phyloP scores from a whole-genome alignment of 106 monocot genomes.

The Apostasia ramifera region DNA sequence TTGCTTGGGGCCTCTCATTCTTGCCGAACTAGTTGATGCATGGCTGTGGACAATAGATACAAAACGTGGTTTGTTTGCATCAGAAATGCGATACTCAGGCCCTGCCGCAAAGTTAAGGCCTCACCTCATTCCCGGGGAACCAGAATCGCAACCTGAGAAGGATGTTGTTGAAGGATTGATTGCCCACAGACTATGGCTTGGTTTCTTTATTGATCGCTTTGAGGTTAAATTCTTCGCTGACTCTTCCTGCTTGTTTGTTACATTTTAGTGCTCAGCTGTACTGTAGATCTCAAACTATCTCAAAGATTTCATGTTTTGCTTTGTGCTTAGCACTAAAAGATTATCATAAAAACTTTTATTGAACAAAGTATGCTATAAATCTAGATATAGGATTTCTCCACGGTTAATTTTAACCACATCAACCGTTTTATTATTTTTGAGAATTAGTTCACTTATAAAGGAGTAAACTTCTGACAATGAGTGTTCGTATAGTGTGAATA shows the following conservation, averaged over 20 bases:
- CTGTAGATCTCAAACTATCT: too few relatives aligned
- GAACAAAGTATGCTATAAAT: too few relatives aligned
- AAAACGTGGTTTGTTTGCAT: slow-evolving; percentile 95
- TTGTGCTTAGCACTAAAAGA: too few relatives aligned
- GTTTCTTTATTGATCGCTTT: slow-evolving; percentile 97
- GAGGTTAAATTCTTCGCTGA: slow-evolving; percentile 50
- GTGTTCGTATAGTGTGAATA: too few relatives aligned
- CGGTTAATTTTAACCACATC: too few relatives aligned
- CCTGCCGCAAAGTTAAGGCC: slow-evolving; percentile 94
- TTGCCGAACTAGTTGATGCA: slow-evolving; percentile 98
- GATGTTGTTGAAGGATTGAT: slow-evolving; percentile 83
- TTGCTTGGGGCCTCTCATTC: slow-evolving; percentile 84
- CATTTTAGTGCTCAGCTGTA: too few relatives aligned
- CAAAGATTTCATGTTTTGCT: too few relatives aligned
- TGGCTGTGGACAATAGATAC: slow-evolving; percentile 99
- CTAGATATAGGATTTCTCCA: too few relatives aligned
- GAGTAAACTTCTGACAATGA: too few relatives aligned
- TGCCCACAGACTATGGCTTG: slow-evolving; percentile 96
- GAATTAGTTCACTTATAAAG: too few relatives aligned
- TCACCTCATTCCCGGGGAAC: slow-evolving; percentile 89
- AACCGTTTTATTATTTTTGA: too few relatives aligned
- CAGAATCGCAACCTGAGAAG: slow-evolving; percentile 71
- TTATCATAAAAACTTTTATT: too few relatives aligned
- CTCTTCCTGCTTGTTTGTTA: slow-evolving; percentile 4
- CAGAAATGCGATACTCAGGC: slow-evolving; percentile 75